Conservation (phyloP, 2,329 filamentous ascomycete species). For the Fusarium miscanthi region DNA sequence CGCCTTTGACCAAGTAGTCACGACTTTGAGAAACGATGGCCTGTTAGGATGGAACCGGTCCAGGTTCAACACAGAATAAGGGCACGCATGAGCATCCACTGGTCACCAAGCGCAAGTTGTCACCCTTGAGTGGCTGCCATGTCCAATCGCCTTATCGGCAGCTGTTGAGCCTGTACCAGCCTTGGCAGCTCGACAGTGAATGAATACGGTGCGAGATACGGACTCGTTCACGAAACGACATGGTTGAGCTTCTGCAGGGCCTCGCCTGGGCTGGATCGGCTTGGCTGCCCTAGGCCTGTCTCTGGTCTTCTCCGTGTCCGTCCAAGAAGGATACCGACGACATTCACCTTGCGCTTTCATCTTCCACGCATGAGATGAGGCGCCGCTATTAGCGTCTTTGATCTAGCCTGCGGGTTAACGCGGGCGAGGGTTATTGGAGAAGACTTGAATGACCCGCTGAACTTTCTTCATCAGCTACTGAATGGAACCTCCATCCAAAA, state of each 20-base stretch:
- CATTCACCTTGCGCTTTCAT: conserved; percentile 23
- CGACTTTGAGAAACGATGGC: conserved; percentile 30
- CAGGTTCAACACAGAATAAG: conserved; percentile 18
- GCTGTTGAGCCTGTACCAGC: conserved; percentile 38
- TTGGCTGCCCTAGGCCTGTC: conserved; percentile 32
- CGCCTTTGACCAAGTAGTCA: conserved; percentile 6
- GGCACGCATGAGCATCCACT: conserved; percentile 32
- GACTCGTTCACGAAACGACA: conserved; percentile 23
- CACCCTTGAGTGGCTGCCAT: conserved; percentile 32
- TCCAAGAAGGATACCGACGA: conserved; percentile 24
- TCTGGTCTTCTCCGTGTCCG: conserved; percentile 25
- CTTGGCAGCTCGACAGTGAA: conserved; percentile 31
- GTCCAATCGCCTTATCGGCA: conserved; percentile 48
- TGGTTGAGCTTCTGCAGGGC: conserved; percentile 33
- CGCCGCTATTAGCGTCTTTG: conserved; percentile 37
- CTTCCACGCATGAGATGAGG: conserved; percentile 39
- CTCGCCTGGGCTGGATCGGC: conserved; percentile 40
- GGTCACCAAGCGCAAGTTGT: conserved; percentile 24
- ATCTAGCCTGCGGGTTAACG: conserved; percentile 42
- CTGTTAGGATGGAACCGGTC: conserved; percentile 40
- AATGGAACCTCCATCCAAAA: conserved; percentile 24
- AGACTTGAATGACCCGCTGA: conserved; percentile 1
- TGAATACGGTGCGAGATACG: conserved; percentile 31
- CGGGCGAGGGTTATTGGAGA: conserved; percentile 33
- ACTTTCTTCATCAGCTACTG: conserved; percentile 14